Percentiles rank a stretch among this genome's conserved stretches.
phyloP scores from a whole-genome alignment of 2,329 filamentous ascomycete species.

The Colletotrichum chlorophyti region DNA sequence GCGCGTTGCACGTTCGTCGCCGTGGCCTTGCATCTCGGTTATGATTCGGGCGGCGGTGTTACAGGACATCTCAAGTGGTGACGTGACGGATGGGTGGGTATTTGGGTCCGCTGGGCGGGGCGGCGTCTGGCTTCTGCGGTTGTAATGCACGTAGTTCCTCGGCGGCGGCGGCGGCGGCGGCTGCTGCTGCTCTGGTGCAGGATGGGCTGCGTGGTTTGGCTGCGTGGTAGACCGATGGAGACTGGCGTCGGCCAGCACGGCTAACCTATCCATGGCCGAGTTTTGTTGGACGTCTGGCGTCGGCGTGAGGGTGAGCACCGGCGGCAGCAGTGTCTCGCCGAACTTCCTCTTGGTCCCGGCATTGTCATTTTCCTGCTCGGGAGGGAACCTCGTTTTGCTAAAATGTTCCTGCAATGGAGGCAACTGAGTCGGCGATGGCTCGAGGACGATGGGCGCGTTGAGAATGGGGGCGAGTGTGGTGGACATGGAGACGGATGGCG shows the following conservation, averaged over 20 bases:
- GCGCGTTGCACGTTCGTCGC: slow-evolving; percentile 35
- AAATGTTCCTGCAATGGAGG: slow-evolving; percentile 24
- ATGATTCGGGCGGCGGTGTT: slow-evolving; percentile 44
- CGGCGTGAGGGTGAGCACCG: slow-evolving; percentile 21
- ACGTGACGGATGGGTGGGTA: slow-evolving; percentile 28
- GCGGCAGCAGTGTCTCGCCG: slow-evolving; percentile 13
- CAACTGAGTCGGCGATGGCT: slow-evolving; percentile 2
- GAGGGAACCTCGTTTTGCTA: slow-evolving; percentile 1
- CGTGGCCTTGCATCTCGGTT: slow-evolving; percentile 45
- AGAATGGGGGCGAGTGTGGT: slow-evolving; percentile 16
- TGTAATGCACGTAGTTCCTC: slow-evolving; percentile 23
- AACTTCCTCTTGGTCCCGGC: slow-evolving; percentile 15
- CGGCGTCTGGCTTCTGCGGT: slow-evolving; percentile 13
- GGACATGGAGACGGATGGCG: slow-evolving; percentile 29
- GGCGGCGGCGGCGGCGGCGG: slow-evolving; percentile 27
- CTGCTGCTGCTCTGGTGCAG: slow-evolving; percentile 35
- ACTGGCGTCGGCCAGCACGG: slow-evolving; percentile 47
- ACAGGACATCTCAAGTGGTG: slow-evolving; percentile 43
- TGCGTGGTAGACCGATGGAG: slow-evolving; percentile 2
- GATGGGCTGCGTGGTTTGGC: slow-evolving; percentile 32
- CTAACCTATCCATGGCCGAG: slow-evolving; percentile 40
- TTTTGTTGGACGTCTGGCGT: slow-evolving; percentile 21
- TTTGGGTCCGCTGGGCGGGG: slow-evolving; percentile 30
- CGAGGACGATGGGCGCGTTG: slow-evolving; percentile 12
- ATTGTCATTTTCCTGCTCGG: background rate